A percentile compares a stretch with the other conserved stretches of the same genome.
These are phyloP conservation scores for Yarrowia sp. DNA, from an alignment of 805 yeast genomes.

Conservation along the genomic window DNA sequence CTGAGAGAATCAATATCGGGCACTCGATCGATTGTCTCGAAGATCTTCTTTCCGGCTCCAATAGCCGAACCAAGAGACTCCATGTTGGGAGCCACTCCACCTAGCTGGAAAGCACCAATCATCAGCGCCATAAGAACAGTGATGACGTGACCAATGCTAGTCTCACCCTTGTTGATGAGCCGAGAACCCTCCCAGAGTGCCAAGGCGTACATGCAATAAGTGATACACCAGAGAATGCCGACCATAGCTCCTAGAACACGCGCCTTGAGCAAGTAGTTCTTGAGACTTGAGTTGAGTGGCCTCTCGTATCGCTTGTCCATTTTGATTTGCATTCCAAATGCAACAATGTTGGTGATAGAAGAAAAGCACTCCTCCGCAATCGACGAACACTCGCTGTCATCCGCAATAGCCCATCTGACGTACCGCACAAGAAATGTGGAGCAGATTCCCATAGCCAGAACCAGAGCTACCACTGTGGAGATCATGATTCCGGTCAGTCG, in stretches of 20 bases:
- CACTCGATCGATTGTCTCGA: constrained; percentile 45
- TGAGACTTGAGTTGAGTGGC: constrained; percentile 34
- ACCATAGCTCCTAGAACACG: constrained; percentile 39
- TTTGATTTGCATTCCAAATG: constrained; percentile 44
- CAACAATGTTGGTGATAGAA: constrained; percentile 44
- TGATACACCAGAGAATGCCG: constrained; percentile 40
- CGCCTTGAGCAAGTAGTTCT: constrained; percentile 35
- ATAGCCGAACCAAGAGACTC: constrained; percentile 42
- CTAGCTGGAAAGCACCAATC: constrained; percentile 45
- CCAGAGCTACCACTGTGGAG: constrained; percentile 39
- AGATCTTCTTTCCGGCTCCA: constrained; percentile 43
- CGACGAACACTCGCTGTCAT: constrained; percentile 40
- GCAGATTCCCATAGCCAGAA: constrained; percentile 37
- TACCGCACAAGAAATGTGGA: constrained; percentile 38
- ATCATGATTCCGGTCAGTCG: constrained; percentile 40
- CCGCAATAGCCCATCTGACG: constrained; percentile 31
- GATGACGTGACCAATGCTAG: constrained; percentile 40
- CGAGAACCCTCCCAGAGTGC: constrained; percentile 47
- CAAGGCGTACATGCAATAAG: constrained; percentile 42
- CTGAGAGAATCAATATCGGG: constrained; percentile 42
- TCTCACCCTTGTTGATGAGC: constrained; percentile 38
- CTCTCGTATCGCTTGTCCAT: constrained; percentile 39
- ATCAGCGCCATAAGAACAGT: constrained; percentile 44
- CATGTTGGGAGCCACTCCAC: constrained; percentile 45
- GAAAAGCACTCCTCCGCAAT: constrained; percentile 45